These are phyloP conservation scores for Styphnolobium japonicum DNA, from an alignment of 306 rosid species.

Conservation along the genomic window DNA sequence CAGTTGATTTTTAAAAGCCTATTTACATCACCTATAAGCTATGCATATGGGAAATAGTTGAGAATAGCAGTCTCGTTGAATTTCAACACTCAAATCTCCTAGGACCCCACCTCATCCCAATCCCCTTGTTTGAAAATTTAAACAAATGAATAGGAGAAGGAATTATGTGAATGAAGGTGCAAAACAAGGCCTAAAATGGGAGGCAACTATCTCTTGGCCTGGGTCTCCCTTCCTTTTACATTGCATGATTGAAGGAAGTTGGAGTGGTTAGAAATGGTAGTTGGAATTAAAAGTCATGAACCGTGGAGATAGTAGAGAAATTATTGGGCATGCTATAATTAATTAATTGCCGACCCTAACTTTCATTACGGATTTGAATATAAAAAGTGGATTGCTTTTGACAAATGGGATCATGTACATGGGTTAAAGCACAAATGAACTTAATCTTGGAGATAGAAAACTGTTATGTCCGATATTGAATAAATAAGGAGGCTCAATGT, in stretches of 20 bases:
- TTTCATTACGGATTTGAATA: conserved; percentile 22
- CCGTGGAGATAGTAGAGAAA: conserved; percentile 25
- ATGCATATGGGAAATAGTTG: neutral
- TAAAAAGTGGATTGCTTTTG: conserved; percentile 34
- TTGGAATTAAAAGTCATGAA: conserved; percentile 31
- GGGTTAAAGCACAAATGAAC: neutral
- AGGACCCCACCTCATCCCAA: conserved; percentile 34
- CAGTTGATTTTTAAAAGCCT: neutral
- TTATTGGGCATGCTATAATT: conserved; percentile 16
- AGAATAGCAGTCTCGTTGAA: neutral
- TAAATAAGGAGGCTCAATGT: no score
- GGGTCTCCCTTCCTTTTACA: conserved; percentile 21
- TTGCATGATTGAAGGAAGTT: conserved; percentile 42
- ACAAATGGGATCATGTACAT: neutral
- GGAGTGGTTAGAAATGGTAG: conserved; percentile 36
- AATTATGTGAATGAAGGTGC: conserved; percentile 21
- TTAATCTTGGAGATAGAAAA: no score
- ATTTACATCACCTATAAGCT: neutral
- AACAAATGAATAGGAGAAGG: conserved; percentile 6
- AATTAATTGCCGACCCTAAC: conserved; percentile 19
- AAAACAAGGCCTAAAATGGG: conserved; percentile 25
- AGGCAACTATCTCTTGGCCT: conserved; percentile 18
- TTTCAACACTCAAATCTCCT: conserved; percentile 24
- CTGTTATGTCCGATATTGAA: no score
- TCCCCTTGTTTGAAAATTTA: conserved; percentile 7